Conservation (phyloP, 352 stramenopile species). For the Globisporangium cystogenes region DNA sequence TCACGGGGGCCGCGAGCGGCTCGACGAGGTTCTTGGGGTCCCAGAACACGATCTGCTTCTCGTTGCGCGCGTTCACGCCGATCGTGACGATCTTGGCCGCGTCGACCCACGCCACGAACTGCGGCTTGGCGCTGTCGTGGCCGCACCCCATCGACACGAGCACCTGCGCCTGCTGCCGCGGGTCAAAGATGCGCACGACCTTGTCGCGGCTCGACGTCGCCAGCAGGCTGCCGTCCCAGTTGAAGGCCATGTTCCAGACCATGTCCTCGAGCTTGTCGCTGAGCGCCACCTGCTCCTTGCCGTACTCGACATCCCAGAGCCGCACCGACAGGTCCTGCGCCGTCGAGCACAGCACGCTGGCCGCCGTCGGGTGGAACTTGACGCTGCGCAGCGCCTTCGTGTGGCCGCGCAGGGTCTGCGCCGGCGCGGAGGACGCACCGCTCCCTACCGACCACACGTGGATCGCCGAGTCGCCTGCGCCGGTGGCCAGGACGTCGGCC, state of each 20-base stretch:
- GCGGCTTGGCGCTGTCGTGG: slow-evolving; percentile 57
- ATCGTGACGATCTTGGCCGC: slow-evolving; percentile 40
- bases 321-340: slow-evolving; percentile 54
- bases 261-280: slow-evolving; percentile 62
- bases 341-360: slow-evolving; percentile 56
- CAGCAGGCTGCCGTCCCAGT: slow-evolving; percentile 47
- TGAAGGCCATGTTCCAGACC: slow-evolving; percentile 74
- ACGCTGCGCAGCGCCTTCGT: slow-evolving; percentile 48
- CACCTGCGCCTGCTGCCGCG: slow-evolving; percentile 35
- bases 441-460: slow-evolving; percentile 49
- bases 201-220: slow-evolving; percentile 65
- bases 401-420: slow-evolving; percentile 37
- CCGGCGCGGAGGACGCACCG: slow-evolving; percentile 6
- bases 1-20: slow-evolving; percentile 32
- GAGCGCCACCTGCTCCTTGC: slow-evolving; percentile 35
- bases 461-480: slow-evolving; percentile 50
- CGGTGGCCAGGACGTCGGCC: slow-evolving; percentile 44
- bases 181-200: slow-evolving; percentile 73
- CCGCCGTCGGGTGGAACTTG: slow-evolving; percentile 58
- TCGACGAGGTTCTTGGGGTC: slow-evolving; percentile 69
- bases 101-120: slow-evolving; percentile 63
- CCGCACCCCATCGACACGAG: slow-evolving; percentile 64
- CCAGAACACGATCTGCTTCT: slow-evolving; percentile 71
- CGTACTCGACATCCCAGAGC: slow-evolving; percentile 70
- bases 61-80: slow-evolving; percentile 48